A percentile compares a stretch with the other conserved stretches of the same genome.
These are phyloP conservation scores for Pseudogymnoascus sp. DNA, from an alignment of 2,329 filamentous ascomycete species.

Conservation along the genomic window DNA sequence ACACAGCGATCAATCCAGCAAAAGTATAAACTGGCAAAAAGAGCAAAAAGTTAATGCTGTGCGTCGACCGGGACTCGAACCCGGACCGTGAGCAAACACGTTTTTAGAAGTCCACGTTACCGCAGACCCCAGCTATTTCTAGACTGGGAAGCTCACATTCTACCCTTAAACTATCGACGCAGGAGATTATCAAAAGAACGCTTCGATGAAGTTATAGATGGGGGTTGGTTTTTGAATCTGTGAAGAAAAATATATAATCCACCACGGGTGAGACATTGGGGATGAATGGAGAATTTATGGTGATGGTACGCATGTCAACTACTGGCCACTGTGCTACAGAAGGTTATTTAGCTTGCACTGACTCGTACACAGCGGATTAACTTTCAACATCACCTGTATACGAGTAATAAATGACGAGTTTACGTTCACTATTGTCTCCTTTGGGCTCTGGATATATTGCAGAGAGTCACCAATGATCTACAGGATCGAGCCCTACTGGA, in stretches of 20 bases:
- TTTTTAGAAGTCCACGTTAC: slow-evolving; percentile 4
- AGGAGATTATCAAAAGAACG: background rate
- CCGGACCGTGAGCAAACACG: slow-evolving; percentile 4
- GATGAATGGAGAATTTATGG: background rate
- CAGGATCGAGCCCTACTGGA: background rate
- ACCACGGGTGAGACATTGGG: background rate
- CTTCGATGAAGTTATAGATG: background rate
- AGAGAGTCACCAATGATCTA: background rate
- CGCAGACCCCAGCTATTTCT: slow-evolving; percentile 4
- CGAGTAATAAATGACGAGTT: background rate
- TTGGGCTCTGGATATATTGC: background rate
- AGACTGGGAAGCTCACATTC: slow-evolving; percentile 9
- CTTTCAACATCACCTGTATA: background rate
- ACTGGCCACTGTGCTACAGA: background rate
- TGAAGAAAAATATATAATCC: too few relatives aligned
- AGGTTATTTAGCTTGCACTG: background rate
- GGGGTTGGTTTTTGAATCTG: background rate
- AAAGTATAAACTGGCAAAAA: background rate
- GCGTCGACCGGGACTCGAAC: slow-evolving; percentile 9
- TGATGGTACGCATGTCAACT: background rate
- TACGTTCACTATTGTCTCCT: background rate
- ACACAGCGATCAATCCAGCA: background rate
- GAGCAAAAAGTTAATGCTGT: background rate
- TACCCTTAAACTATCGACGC: slow-evolving; percentile 10
- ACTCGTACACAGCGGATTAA: background rate